A percentile compares a stretch with the other conserved stretches of the same genome.
phyloP scores from a whole-genome alignment of 169 alveolate species.

The Theileria parva region DNA sequence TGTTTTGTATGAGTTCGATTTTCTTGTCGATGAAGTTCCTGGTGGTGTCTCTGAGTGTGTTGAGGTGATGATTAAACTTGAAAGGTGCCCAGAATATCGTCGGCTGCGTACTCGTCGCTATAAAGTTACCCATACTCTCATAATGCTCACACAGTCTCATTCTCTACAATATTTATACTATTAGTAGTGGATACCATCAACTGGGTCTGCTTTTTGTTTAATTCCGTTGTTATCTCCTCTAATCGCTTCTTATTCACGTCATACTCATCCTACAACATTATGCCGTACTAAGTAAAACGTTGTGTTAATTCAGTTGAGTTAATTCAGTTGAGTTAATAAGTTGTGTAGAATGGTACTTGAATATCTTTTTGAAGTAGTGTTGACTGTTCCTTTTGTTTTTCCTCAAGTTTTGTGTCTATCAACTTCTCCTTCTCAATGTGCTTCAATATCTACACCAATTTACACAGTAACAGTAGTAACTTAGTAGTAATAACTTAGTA shows the following conservation, averaged over 20 bases:
- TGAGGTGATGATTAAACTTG: conserved; percentile 61
- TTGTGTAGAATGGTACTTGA: too few species aligned
- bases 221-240: conserved; percentile 8
- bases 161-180: conserved; percentile 44
- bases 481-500: too few species aligned
- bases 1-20: conserved; percentile 60
- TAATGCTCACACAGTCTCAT: conserved; percentile 64
- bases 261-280: conserved; percentile 4
- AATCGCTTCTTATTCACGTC: conserved; percentile 20
- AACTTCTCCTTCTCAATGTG: conserved; percentile 63
- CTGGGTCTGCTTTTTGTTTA: conserved; percentile 17
- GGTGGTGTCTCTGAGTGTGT: conserved; percentile 61
- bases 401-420: conserved; percentile 61
- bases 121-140: conserved; percentile 70
- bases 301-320: too few species aligned
- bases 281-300: too few species aligned
- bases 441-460: conserved; percentile 35
- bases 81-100: conserved; percentile 77
- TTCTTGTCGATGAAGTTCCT: conserved; percentile 67
- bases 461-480: too few species aligned
- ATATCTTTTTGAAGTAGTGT: conserved; percentile 42
- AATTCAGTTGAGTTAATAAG: too few species aligned
- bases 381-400: conserved; percentile 50
- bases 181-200: conserved; percentile 23
- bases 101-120: conserved; percentile 74